Evolutionary conservation across 163 green algal species (phyloP), one percentile per base, ranked within the genome.

Genomic region (Trebouxia gelatinosa): DNA sequence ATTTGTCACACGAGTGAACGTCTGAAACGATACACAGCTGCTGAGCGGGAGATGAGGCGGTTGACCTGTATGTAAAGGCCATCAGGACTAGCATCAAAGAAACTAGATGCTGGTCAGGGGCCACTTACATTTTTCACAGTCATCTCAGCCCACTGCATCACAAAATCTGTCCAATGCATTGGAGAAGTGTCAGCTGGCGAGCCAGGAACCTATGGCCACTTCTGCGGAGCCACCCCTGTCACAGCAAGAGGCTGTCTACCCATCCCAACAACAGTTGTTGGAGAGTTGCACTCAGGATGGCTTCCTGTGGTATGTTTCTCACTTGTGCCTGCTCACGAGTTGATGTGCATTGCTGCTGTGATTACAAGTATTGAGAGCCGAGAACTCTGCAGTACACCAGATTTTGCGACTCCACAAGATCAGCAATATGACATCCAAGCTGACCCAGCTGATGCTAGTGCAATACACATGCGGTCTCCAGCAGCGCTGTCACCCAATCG

Each of bases 401-500:
- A 93, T 62, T 93, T 87, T 65, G 84, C 90, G 35, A 93, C 89
- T 0, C 89, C 89, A 19, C 83, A 78, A 21, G 89, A 92, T 40
- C 84, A 88, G 78, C 75, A 85, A 51, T 84, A 54, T 39, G 40
- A 81, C 6, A 51, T 72, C 23, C 17, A 28, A 51, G 37, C 9
- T 34, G 35, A 72, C 6, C 29, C n/a, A 7, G 23, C 28, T 43
- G 40, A 76, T 19, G 40, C 68, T 23, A 28, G 32, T 26, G 68
- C 46, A 17, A 29, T 61, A n/a, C n/a, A 32, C 39, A n/a, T 62
- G 28, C 40, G 68, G 26, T 62, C 68, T 29, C 68, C 68, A 23
- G 68, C 68, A 59, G 29, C 46, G 31, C 31, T 76, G 28, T 59
- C 43, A 29, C 50, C 71, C 11, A 78, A 57, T 5, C 31, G 50